Conservation (phyloP, 495 filamentous ascomycete species). For the Cercophora newfieldiana region DNA sequence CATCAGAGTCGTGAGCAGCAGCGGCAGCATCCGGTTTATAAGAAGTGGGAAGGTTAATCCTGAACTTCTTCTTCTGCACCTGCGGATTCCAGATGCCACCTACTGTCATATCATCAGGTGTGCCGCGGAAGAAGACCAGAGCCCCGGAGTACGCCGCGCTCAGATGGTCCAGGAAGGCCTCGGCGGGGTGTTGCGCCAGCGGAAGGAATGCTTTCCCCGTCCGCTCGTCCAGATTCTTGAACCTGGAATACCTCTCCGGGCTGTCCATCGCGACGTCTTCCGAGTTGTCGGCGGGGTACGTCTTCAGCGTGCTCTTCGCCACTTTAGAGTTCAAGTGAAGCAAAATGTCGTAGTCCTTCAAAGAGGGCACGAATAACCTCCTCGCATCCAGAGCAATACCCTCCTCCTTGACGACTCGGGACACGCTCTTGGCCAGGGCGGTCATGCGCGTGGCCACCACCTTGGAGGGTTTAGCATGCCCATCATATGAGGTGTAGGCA, state of each 20-base stretch:
- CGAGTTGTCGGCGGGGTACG: conserved; percentile 29
- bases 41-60: conserved; percentile 66
- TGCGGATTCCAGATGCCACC: conserved; percentile 82
- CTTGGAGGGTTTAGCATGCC: conserved; percentile 58
- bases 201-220: conserved; percentile 41
- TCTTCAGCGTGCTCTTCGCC: conserved; percentile 29
- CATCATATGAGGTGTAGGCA: conserved; percentile 70
- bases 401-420: conserved; percentile 58
- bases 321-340: conserved; percentile 64
- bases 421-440: conserved; percentile 71
- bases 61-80: conserved; percentile 57
- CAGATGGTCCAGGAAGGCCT: conserved; percentile 60
- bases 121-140: conserved; percentile 73
- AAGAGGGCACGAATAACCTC: conserved; percentile 65
- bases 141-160: conserved; percentile 59
- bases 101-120: conserved; percentile 56
- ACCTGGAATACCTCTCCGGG: conserved; percentile 41
- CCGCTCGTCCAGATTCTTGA: conserved; percentile 69
- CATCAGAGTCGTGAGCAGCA: neutral
- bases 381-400: conserved; percentile 56
- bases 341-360: conserved; percentile 81
- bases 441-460: conserved; percentile 86
- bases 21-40: conserved; percentile 52
- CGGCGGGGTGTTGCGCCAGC: conserved; percentile 47
- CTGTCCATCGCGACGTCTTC: conserved; percentile 6